Conservation (phyloP, 2,329 filamentous ascomycete genomes). For the Colletotrichum acutatum region DNA sequence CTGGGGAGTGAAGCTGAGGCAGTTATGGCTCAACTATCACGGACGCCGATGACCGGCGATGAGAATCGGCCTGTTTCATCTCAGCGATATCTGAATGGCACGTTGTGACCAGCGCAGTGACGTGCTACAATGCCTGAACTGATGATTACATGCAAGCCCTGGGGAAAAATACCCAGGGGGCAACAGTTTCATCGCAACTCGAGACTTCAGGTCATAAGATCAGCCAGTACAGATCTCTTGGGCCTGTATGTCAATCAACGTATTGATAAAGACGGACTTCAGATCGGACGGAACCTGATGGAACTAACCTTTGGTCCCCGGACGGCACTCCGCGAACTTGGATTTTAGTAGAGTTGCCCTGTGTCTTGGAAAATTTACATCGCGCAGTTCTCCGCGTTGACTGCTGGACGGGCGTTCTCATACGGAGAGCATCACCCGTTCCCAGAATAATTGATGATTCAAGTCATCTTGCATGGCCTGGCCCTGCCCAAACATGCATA, state of each 20-base stretch:
- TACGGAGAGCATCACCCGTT: no score
- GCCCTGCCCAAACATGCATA: background rate
- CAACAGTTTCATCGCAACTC: no score
- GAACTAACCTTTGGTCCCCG: background rate
- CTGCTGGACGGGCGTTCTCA: background rate
- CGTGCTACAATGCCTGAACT: no score
- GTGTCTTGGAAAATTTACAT: background rate
- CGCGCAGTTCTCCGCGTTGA: background rate
- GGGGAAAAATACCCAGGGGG: no score
- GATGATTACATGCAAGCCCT: no score
- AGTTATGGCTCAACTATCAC: no score
- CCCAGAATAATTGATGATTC: background rate
- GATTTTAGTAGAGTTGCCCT: background rate
- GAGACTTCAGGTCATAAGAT: background rate
- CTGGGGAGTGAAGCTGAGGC: background rate
- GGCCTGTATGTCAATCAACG: background rate
- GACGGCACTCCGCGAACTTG: background rate
- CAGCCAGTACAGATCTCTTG: background rate
- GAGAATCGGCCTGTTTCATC: no score
- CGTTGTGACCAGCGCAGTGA: no score
- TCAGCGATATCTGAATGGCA: no score
- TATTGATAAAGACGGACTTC: no score
- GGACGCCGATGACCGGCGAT: no score
- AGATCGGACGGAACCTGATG: background rate
- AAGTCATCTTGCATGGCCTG: no score